Conservation (phyloP, 2,329 filamentous ascomycete genomes). For the Hypoxylon sp. region DNA sequence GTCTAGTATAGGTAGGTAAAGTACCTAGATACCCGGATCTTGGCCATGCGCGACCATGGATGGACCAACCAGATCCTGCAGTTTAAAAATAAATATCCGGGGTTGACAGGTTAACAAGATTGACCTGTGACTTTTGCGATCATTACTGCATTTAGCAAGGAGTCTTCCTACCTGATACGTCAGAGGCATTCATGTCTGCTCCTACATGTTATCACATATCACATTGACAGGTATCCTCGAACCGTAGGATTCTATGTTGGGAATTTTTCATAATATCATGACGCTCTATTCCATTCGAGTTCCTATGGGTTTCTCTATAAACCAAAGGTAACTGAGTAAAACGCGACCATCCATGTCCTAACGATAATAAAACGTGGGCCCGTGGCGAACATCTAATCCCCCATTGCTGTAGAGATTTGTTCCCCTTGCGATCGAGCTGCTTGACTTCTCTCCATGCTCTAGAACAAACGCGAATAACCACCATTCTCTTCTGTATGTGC, state of each 20-base stretch:
- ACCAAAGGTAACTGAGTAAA: conserved; percentile 34
- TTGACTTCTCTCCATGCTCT: conserved; percentile 11
- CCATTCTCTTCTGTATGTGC: conserved; percentile 28
- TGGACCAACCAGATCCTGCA: conserved; percentile 33
- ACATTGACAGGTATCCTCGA: neutral
- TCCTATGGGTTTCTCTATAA: conserved; percentile 35
- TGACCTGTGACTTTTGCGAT: neutral
- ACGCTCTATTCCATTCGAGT: conserved; percentile 37
- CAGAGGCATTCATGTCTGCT: neutral
- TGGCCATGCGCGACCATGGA: conserved; percentile 23
- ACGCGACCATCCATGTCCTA: conserved; percentile 21
- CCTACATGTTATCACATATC: neutral
- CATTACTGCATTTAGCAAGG: conserved; percentile 26
- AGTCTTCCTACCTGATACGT: neutral
- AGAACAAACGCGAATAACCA: conserved; percentile 33
- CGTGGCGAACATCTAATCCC: conserved; percentile 10
- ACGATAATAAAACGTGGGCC: conserved; percentile 24
- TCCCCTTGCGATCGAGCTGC: conserved; percentile 13
- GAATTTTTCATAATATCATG: conserved; percentile 24
- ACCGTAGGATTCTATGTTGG: neutral
- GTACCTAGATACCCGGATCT: conserved; percentile 20
- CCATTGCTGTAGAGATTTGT: conserved; percentile 13
- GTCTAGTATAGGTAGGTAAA: conserved; percentile 6
- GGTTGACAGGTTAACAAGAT: conserved; percentile 13
- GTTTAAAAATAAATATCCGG: conserved; percentile 40